A percentile compares a stretch with the other conserved stretches of the same genome.
These are phyloP conservation scores for Citrus trifoliata DNA, from an alignment of 345 rosid genomes.

Conservation along the genomic window DNA sequence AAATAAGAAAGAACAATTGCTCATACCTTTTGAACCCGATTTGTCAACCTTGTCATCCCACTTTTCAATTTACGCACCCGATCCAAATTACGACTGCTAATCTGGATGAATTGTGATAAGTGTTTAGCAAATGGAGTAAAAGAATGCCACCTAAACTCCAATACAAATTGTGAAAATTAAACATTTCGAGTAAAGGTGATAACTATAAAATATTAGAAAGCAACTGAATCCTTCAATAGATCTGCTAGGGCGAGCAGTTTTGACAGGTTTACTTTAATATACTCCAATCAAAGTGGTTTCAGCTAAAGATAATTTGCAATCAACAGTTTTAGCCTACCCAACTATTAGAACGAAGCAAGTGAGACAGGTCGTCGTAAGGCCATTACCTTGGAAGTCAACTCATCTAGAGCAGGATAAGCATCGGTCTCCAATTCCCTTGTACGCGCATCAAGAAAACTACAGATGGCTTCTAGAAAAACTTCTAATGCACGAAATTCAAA, in stretches of 20 bases:
- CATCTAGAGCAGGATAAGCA: constrained; percentile 59
- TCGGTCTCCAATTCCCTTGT: constrained; percentile 50
- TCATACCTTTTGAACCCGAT: constrained; percentile 52
- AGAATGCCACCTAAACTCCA: neutral
- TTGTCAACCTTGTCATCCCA: constrained; percentile 56
- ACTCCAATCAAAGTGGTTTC: neutral
- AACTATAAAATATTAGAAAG: neutral
- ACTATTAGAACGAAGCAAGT: neutral
- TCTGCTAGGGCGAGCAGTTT: neutral
- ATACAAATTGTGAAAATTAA: neutral
- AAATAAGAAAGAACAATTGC: neutral
- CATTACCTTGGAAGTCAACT: constrained; percentile 48
- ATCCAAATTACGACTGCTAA: constrained; percentile 58
- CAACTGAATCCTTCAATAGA: neutral
- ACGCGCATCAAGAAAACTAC: constrained; percentile 58
- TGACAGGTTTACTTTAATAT: neutral
- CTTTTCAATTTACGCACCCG: constrained; percentile 53
- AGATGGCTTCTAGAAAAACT: constrained; percentile 54
- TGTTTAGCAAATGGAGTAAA: neutral
- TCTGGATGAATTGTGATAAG: constrained; percentile 30
- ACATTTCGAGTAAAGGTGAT: neutral
- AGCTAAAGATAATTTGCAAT: neutral
- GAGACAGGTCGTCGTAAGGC: neutral
- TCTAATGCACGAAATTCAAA: constrained; percentile 57
- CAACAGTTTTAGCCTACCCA: neutral